Base-by-base conservation (phyloP, 768 basidiomycete genomes). In the Xerocomellus chrysenteron region DNA sequence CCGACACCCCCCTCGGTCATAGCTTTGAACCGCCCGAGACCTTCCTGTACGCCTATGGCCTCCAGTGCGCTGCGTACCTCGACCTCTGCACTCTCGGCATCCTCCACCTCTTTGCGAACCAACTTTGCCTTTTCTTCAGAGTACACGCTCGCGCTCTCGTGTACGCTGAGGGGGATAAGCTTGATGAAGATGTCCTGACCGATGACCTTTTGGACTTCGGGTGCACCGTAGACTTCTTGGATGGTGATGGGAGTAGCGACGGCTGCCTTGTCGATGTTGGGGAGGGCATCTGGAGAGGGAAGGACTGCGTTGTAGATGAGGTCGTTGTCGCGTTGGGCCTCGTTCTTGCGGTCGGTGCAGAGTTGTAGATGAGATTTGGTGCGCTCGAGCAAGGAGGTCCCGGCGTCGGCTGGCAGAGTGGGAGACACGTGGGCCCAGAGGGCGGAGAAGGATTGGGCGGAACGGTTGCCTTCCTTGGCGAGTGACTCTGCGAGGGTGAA, bases 91-190 rank as follows among this genome's bases (percentile, higher is more conserved):
- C 83, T 76, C 59, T 98, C 95, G 0, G 86, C 88, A 50, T 85
- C 84, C 76, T 98, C 96, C 9, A 89, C 90, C 70, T 98, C 94
- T 6, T 79, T 84, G 40, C 97, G 81, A 9, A 94, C 93, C 28
- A 92, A 68, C 73, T 99, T 98, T 21, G 96, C 97, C 76, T 98
- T 98, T 75, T 99, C 97, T 72, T 99, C 97, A 1, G 94, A 96
- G 72, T 99, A 99, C 14, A 99, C 86, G 56, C 88, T 91, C 14
- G 96, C 96, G 60, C 90, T 91, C 74, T 98, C 95, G 68, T 98
- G 95, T 7, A 99, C 94, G 63, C 90, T 90, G 43, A 99, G 76
- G 13, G 97, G 97, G 35, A 99, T 82, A 5, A 99, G 82, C 43
- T 86, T 81, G 57, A 85, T 69, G 72, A 99, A 99, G 52, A 98